Evolutionary conservation across 805 yeast species (phyloP).

Genomic region (Ogataea angusta): DNA sequence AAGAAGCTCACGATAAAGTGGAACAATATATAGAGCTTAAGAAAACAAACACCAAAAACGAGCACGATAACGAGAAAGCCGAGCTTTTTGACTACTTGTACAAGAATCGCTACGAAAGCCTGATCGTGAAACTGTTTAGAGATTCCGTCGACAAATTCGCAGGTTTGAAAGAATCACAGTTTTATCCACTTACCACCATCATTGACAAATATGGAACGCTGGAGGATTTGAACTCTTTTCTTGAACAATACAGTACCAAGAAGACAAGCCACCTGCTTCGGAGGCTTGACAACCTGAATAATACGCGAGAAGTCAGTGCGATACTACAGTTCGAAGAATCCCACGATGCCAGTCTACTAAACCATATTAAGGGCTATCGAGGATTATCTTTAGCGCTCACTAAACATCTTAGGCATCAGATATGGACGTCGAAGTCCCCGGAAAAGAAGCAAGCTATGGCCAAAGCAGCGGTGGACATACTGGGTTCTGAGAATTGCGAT

Average conservation of each 20-base stretch:
- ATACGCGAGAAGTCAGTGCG: slow-evolving; percentile 1
- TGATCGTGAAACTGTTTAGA: slow-evolving; percentile 13
- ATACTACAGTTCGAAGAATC: slow-evolving; percentile 1
- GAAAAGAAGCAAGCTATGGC: background rate
- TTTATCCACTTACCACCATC: slow-evolving; percentile 14
- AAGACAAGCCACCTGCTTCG: slow-evolving; percentile 3
- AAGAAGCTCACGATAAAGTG: slow-evolving; percentile 6
- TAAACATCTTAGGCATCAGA: background rate
- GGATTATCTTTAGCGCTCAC: slow-evolving; percentile 4
- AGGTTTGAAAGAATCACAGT: slow-evolving; percentile 12
- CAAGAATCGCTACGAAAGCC: slow-evolving; percentile 15
- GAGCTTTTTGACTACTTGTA: slow-evolving; percentile 24
- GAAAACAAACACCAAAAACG: background rate
- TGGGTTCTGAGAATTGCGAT: slow-evolving; percentile 7
- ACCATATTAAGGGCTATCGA: background rate
- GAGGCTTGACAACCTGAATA: background rate
- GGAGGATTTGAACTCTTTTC: slow-evolving; percentile 16
- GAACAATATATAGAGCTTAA: background rate
- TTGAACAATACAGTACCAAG: slow-evolving; percentile 13
- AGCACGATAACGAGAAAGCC: slow-evolving; percentile 12
- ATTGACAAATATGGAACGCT: slow-evolving; percentile 25
- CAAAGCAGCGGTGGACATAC: background rate
- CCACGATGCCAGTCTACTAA: background rate
- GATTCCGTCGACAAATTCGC: slow-evolving; percentile 11
- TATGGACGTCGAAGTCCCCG: background rate